Base-by-base conservation (phyloP, 2,329 filamentous ascomycete species). In the Elsinoe australis region DNA sequence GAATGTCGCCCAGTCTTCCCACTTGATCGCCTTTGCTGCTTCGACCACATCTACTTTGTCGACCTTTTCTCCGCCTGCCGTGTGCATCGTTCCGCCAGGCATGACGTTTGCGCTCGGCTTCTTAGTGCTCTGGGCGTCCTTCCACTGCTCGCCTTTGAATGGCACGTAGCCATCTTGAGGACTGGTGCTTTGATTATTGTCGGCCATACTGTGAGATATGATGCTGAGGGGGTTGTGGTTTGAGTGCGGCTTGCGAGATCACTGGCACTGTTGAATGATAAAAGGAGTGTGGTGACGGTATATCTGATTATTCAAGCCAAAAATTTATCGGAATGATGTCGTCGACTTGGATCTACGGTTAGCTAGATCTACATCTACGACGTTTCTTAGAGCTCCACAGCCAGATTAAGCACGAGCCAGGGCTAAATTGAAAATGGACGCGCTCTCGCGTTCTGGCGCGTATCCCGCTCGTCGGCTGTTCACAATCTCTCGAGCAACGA, bases 1-100 rank as follows among this genome's bases (percentile, higher is more conserved):
- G 47, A 94, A 71, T 35, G 79, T 78, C 35, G 79, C 65, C 54
- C 89, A 84, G 59, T 90, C 86, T 31, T 82, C 72, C 31, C 73
- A 61, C 52, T 80, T 80, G 52, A 90, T 80, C 39, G 74, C 78
- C 53, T 79, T 76, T 42, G 89, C 71, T 1, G 79, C 85, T 33
- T 87, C 80, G 29, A 63, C 55, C 4, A 65, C 18, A 1, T 56
- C 57, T 14, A 60, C 62, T 66, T 62, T 56, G 78, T 83, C 81
- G 68, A 79, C 64, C 64, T 82, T 58, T 22, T 48, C 45, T 70
- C 74, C 85, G 67, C 71, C 84, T 7, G 74, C 73, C 66, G 71
- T 82, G 69, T 79, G 74, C 53, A 72, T 70, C 10, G 71, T 74
- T 14, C 75, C 75, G 49, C 74, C 74, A 1, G 78, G 71, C 62